These are phyloP conservation scores for Huntiella omanensis DNA, from an alignment of 2,329 filamentous ascomycete genomes.

Conservation along the genomic window DNA sequence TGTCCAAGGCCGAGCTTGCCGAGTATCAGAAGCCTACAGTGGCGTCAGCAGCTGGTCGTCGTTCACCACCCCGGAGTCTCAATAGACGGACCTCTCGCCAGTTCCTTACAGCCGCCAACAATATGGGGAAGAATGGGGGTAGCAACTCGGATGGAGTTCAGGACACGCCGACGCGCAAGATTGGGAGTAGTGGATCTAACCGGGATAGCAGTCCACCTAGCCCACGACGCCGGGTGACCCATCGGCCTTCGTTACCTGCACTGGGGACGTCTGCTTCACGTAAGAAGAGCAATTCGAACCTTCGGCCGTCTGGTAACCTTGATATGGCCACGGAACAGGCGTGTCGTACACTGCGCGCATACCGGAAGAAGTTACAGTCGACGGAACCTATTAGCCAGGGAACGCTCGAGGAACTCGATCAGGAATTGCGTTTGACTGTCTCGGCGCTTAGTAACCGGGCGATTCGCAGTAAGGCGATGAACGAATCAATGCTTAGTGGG, in stretches of 20 bases:
- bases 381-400: constrained; percentile 37
- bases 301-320: constrained; percentile 34
- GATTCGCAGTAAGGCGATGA: constrained; percentile 34
- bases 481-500: constrained; percentile 39
- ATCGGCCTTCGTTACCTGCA: constrained; percentile 35
- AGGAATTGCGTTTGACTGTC: constrained; percentile 43
- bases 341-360: constrained; percentile 41
- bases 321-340: constrained; percentile 47
- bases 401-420: constrained; percentile 41
- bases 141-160: constrained; percentile 27
- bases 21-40: constrained; percentile 42
- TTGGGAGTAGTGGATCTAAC: neutral
- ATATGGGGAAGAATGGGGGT: constrained; percentile 20
- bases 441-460: constrained; percentile 40
- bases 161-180: constrained; percentile 28
- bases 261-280: constrained; percentile 24
- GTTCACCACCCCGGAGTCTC: constrained; percentile 36
- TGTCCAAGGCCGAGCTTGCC: constrained; percentile 73
- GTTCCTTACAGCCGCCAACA: constrained; percentile 7
- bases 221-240: constrained; percentile 27
- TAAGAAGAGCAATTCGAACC: constrained; percentile 30
- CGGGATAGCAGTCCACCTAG: constrained; percentile 29
- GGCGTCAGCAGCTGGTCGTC: constrained; percentile 21
- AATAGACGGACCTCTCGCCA: constrained; percentile 33
- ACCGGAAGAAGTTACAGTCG: constrained; percentile 42